Conservation (phyloP, 2,329 filamentous ascomycete genomes). For the Trichophyton simii region DNA sequence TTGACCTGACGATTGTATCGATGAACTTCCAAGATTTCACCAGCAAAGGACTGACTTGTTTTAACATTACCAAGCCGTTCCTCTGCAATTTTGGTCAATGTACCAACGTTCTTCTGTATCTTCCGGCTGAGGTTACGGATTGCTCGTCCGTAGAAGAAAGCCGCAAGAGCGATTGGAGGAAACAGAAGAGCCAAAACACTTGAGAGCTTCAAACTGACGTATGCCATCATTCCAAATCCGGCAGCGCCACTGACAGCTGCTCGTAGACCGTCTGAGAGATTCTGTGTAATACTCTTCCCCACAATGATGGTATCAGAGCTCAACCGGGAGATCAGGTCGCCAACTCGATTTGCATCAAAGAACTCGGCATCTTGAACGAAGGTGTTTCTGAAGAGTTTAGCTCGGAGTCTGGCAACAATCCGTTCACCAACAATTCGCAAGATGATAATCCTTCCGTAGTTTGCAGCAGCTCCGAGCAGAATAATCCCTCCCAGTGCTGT, state of each 20-base stretch:
- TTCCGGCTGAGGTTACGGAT: conserved; percentile 82
- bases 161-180: conserved; percentile 77
- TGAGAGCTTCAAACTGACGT: conserved; percentile 81
- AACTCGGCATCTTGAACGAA: conserved; percentile 98
- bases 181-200: conserved; percentile 76
- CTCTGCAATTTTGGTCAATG: conserved; percentile 91
- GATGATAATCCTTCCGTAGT: conserved; percentile 87
- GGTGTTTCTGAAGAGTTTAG: conserved; percentile 79
- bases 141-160: conserved; percentile 80
- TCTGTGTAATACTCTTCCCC: conserved; percentile 96
- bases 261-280: conserved; percentile 87
- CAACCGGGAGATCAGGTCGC: conserved; percentile 87
- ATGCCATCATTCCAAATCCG: conserved; percentile 89
- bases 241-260: conserved; percentile 80
- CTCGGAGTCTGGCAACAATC: conserved; percentile 79
- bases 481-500: conserved; percentile 62
- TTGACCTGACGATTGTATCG: conserved; percentile 88
- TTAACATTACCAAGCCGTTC: conserved; percentile 94
- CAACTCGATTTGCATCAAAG: conserved; percentile 94
- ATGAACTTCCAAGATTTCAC: conserved; percentile 76
- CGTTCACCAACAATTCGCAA: conserved; percentile 89
- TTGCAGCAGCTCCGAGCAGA: conserved; percentile 72
- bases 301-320: conserved; percentile 96
- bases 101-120: conserved; percentile 87
- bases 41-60: conserved; percentile 91